A percentile compares a stretch with the other conserved stretches of the same genome.
phyloP scores from a whole-genome alignment of 2,329 filamentous ascomycete species.

The Aureobasidium sp. region DNA sequence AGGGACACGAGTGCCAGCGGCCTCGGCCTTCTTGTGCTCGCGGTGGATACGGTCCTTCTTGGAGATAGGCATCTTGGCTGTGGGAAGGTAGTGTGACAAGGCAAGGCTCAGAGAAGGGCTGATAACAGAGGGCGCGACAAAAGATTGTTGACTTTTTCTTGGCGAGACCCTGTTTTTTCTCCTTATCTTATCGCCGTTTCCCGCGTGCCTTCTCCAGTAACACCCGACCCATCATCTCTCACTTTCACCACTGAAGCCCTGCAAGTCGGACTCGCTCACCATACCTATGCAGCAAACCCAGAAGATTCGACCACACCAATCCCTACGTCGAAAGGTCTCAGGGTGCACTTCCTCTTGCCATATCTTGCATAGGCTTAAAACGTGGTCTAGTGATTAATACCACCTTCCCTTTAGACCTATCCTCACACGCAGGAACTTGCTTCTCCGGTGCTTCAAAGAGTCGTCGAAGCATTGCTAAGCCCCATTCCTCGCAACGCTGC shows the following conservation, averaged over 20 bases:
- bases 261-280: no score
- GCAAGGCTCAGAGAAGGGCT: background rate
- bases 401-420: no score
- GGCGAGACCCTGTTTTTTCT: constrained; percentile 5
- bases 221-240: background rate
- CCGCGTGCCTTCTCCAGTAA: no score
- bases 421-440: background rate
- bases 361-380: no score
- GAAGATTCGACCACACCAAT: no score
- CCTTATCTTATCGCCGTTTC: background rate
- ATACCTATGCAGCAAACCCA: no score
- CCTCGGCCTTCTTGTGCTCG: constrained; percentile 51
- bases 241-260: background rate
- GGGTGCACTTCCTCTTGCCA: no score
- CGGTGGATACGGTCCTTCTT: constrained; percentile 47
- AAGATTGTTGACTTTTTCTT: constrained; percentile 12
- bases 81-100: background rate
- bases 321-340: no score
- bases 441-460: background rate
- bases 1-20: constrained; percentile 46
- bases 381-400: no score
- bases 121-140: background rate
- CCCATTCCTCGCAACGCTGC: background rate
- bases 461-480: background rate
- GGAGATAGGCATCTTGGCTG: constrained; percentile 39